phyloP scores from a whole-genome alignment of 768 basidiomycete species.

The Leucocoprinus sp. region DNA sequence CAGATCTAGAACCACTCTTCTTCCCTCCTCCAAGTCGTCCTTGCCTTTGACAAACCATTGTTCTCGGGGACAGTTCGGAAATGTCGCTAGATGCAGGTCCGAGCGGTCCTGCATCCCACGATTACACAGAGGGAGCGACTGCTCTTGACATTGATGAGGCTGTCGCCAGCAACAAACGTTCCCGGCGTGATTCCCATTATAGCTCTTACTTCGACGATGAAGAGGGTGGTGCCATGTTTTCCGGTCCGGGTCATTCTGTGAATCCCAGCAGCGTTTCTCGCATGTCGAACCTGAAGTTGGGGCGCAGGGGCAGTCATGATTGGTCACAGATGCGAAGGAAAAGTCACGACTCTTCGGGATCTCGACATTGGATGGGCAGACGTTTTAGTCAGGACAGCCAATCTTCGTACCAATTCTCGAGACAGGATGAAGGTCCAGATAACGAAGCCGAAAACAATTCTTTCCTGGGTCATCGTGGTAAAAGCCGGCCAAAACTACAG shows the following conservation, averaged over 20 bases:
- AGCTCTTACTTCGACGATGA: conserved; percentile 50
- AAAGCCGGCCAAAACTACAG: conserved; percentile 12
- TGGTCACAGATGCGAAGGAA: conserved; percentile 41
- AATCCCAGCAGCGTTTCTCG: conserved; percentile 76
- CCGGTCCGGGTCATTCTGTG: conserved; percentile 61
- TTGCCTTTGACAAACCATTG: conserved; percentile 11
- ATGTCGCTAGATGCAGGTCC: conserved; percentile 34
- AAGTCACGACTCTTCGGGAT: conserved; percentile 36
- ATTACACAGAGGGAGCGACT: conserved; percentile 87
- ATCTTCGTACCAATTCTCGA: conserved; percentile 30
- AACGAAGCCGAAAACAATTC: conserved; percentile 22
- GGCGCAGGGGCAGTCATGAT: conserved; percentile 49
- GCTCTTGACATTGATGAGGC: conserved; percentile 63
- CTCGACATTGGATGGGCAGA: conserved; percentile 26
- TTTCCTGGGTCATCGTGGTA: conserved; percentile 20
- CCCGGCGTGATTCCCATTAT: conserved; percentile 64
- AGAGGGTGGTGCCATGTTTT: conserved; percentile 64
- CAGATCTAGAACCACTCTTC: too few species aligned
- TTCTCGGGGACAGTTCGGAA: conserved; percentile 24
- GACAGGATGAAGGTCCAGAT: conserved; percentile 24
- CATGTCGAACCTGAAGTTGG: conserved; percentile 58
- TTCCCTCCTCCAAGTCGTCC: conserved; percentile 5
- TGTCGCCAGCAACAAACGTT: conserved; percentile 37
- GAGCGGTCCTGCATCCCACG: conserved; percentile 28
- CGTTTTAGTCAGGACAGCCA: conserved; percentile 41